Evolutionary conservation across 176 grass and related monocot genomes (phyloP).

Genomic region (Tuctoria greenei): DNA sequence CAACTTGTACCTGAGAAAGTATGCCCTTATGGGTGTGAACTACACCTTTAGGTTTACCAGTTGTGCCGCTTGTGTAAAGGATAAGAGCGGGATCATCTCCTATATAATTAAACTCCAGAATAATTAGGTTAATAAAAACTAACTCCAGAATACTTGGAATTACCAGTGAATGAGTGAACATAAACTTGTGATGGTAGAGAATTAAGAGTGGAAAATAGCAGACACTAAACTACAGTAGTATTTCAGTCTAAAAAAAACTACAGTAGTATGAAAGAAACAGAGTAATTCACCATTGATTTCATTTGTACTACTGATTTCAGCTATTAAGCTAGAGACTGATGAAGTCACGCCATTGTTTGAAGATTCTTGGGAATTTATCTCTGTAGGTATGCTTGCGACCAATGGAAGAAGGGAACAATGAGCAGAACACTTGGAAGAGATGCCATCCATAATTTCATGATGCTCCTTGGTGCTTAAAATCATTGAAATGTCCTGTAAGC

Average conservation of each 20-base stretch:
- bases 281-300: constrained; percentile 42
- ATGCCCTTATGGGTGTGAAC: constrained; percentile 85
- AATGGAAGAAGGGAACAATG: constrained; percentile 73
- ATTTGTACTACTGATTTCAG: constrained; percentile 54
- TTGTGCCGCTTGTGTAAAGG: constrained; percentile 98
- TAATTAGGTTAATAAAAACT: constrained; percentile 14
- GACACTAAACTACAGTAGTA: not conserved
- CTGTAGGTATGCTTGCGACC: constrained; percentile 49
- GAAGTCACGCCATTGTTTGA: constrained; percentile 39
- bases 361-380: constrained; percentile 44
- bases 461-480: constrained; percentile 89
- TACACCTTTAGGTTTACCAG: constrained; percentile 97
- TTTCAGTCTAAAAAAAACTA: too few relatives aligned
- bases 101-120: constrained; percentile 40
- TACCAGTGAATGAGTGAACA: not conserved
- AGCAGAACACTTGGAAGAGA: constrained; percentile 80
- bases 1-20: constrained; percentile 59
- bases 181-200: not conserved
- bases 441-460: constrained; percentile 66
- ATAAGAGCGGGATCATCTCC: constrained; percentile 92
- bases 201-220: constrained; percentile 10
- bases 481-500: constrained; percentile 82
- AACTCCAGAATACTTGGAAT: constrained; percentile 10
- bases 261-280: not conserved
- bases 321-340: constrained; percentile 55